phyloP scores from a whole-genome alignment of 78 protist genomes.

The Creolimax fragrantissima region DNA sequence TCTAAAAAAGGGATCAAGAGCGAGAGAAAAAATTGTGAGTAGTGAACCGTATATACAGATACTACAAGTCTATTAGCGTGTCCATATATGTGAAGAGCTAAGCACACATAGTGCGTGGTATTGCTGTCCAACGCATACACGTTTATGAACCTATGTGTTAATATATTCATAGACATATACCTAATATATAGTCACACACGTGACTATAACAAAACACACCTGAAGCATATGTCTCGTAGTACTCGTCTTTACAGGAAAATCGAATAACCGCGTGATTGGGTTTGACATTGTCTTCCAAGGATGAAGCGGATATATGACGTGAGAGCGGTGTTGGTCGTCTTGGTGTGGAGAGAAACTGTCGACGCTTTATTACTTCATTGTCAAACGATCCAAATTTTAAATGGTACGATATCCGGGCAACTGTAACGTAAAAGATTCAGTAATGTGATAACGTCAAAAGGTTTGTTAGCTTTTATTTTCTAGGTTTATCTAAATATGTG shows the following conservation, averaged over 20 bases:
- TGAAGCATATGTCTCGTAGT: neutral
- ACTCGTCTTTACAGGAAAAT: neutral
- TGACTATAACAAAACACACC: neutral
- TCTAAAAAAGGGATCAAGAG: too few relatives aligned
- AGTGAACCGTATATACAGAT: too few relatives aligned
- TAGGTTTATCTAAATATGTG: neutral
- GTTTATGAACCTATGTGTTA: neutral
- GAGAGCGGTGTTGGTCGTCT: neutral
- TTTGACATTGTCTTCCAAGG: neutral
- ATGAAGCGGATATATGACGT: neutral
- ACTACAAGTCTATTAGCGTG: too few relatives aligned
- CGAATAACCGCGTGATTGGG: neutral
- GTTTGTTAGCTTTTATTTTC: neutral
- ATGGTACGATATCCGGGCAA: neutral
- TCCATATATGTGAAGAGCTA: too few relatives aligned
- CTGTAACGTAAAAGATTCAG: neutral
- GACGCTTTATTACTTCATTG: neutral
- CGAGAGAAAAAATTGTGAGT: too few relatives aligned
- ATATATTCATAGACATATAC: neutral
- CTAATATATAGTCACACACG: neutral
- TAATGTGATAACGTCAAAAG: neutral
- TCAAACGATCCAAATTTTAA: neutral
- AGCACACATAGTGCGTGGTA: too few relatives aligned
- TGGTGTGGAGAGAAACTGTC: neutral
- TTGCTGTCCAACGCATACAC: too few relatives aligned